Percentiles rank a stretch among this genome's conserved stretches.
These are phyloP conservation scores for Artemisia annua DNA, from an alignment of 129 eudicot species.

Conservation along the genomic window DNA sequence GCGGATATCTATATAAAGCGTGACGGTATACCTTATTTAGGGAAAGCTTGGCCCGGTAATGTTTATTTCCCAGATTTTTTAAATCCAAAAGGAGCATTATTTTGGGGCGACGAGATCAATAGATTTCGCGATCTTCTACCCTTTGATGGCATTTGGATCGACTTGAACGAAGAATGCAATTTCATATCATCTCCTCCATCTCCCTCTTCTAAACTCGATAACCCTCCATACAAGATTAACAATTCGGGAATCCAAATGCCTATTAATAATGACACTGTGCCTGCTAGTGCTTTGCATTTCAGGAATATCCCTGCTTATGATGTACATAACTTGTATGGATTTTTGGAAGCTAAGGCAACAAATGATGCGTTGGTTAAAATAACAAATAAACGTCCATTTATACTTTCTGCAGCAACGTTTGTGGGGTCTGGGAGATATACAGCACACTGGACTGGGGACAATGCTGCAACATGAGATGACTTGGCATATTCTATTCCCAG, in stretches of 20 bases:
- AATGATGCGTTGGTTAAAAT: constrained; percentile 40
- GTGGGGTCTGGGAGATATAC: constrained; percentile 77
- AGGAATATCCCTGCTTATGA: constrained; percentile 67
- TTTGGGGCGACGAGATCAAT: constrained; percentile 63
- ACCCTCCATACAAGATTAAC: constrained; percentile 85
- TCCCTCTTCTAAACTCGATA: constrained; percentile 60
- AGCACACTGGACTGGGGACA: constrained; percentile 97
- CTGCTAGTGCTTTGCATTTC: constrained; percentile 65
- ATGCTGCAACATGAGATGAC: constrained; percentile 87
- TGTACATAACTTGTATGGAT: constrained; percentile 81
- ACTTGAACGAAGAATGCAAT: constrained; percentile 76
- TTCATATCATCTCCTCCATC: constrained; percentile 49
- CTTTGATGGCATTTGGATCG: constrained; percentile 75
- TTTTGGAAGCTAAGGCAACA: constrained; percentile 68
- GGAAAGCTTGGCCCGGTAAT: constrained; percentile 71
- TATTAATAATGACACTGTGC: constrained; percentile 56
- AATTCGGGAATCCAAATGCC: constrained; percentile 46
- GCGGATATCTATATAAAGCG: constrained; percentile 65
- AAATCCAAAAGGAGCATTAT: constrained; percentile 46
- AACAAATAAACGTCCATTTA: constrained; percentile 66
- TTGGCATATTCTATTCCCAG: constrained; percentile 72
- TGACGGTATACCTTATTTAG: constrained; percentile 58
- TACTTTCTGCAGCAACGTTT: constrained; percentile 72
- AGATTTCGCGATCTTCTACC: constrained; percentile 46
- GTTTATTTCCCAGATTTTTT: constrained; percentile 69